Evolutionary conservation across 2,329 filamentous ascomycete species (phyloP).

Genomic region (Hymenoscyphus occultus): DNA sequence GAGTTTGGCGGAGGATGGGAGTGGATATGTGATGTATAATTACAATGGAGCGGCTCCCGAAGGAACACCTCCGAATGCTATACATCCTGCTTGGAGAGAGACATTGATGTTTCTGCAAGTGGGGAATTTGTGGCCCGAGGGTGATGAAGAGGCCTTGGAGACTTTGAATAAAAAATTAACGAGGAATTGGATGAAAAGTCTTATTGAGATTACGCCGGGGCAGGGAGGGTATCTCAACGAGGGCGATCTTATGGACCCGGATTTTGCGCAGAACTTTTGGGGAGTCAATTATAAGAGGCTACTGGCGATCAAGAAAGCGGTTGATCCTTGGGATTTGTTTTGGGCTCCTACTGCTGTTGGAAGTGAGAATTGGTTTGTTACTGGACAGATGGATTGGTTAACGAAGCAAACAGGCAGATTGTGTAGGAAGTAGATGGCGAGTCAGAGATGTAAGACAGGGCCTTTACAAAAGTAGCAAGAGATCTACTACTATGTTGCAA

Average conservation of each 20-base stretch:
- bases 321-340: slow-evolving; percentile 21
- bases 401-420: slow-evolving; percentile 7
- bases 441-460: too few species aligned
- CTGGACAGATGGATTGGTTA: slow-evolving; percentile 5
- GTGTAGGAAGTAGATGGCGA: slow-evolving; percentile 6
- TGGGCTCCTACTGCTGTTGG: slow-evolving; percentile 21
- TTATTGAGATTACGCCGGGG: slow-evolving; percentile 40
- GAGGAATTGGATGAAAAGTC: slow-evolving; percentile 29
- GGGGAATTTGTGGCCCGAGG: slow-evolving; percentile 16
- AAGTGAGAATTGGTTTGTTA: slow-evolving; percentile 17
- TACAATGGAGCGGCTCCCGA: slow-evolving; percentile 8
- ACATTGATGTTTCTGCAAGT: slow-evolving; percentile 10
- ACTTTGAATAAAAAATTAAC: slow-evolving; percentile 34
- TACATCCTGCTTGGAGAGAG: slow-evolving; percentile 21
- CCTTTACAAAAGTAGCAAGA: too few species aligned
- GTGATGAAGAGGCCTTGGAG: slow-evolving; percentile 26
- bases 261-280: slow-evolving; percentile 45
- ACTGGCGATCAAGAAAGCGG: slow-evolving; percentile 20
- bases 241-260: slow-evolving; percentile 43
- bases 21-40: slow-evolving; percentile 4
- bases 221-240: slow-evolving; percentile 49
- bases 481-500: too few species aligned
- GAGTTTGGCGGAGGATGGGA: neutral
- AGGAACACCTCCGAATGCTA: slow-evolving; percentile 11
- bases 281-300: slow-evolving; percentile 33